These are phyloP conservation scores for Prunus dulcis DNA, from an alignment of 306 rosid species.

Conservation along the genomic window DNA sequence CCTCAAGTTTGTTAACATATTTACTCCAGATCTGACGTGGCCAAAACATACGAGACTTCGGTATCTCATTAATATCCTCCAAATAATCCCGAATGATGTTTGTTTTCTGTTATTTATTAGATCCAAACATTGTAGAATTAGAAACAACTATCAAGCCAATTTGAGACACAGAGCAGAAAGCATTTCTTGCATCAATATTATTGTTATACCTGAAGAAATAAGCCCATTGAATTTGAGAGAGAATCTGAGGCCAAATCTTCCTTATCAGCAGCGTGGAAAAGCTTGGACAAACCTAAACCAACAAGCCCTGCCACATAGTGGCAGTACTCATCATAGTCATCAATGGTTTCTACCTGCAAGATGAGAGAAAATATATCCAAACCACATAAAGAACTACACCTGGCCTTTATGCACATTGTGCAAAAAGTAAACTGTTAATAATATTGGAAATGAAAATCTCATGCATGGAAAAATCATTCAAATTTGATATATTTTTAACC, in stretches of 20 bases:
- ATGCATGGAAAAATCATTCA: neutral
- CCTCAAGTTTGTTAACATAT: slow-evolving; percentile 95
- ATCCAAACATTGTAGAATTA: slow-evolving; percentile 18
- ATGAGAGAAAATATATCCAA: slow-evolving; percentile 22
- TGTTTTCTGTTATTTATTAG: slow-evolving; percentile 65
- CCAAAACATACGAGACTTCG: slow-evolving; percentile 99
- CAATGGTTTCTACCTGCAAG: slow-evolving; percentile 85
- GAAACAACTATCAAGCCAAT: slow-evolving; percentile 23
- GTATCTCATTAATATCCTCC: slow-evolving; percentile 97
- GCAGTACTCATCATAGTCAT: slow-evolving; percentile 92
- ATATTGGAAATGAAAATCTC: neutral
- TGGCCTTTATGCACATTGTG: slow-evolving; percentile 5
- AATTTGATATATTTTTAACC: neutral
- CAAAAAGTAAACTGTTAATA: neutral
- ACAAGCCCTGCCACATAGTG: slow-evolving; percentile 99
- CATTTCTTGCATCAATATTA: slow-evolving; percentile 17
- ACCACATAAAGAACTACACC: slow-evolving; percentile 10
- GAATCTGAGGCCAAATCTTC: slow-evolving; percentile 67
- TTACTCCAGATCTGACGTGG: slow-evolving; percentile 93
- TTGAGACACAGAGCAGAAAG: slow-evolving; percentile 12
- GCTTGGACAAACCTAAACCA: slow-evolving; percentile 94
- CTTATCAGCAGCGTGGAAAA: slow-evolving; percentile 74
- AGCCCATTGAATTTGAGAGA: slow-evolving; percentile 95
- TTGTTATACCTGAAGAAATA: slow-evolving; percentile 91
- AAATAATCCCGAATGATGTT: slow-evolving; percentile 96